A percentile compares a stretch with the other conserved stretches of the same genome.
Evolutionary conservation across 2,329 filamentous ascomycete species (phyloP).

Genomic region (Eutypa lata): DNA sequence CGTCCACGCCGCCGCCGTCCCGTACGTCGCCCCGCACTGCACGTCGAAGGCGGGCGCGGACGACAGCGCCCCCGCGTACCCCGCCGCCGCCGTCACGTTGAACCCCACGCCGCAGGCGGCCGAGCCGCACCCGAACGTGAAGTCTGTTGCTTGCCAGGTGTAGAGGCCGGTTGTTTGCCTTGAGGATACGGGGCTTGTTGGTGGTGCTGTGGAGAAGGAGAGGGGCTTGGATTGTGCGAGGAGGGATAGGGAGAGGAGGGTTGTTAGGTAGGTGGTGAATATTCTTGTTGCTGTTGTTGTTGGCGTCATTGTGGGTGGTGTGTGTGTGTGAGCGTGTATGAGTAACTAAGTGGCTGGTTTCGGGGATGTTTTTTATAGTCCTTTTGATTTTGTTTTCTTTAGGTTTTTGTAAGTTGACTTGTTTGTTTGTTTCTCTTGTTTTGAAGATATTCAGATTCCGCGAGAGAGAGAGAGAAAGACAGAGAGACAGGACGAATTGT

Average conservation of each 20-base stretch:
- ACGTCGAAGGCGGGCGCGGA: constrained; percentile 1
- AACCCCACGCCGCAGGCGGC: constrained; percentile 1
- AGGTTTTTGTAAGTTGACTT: too few relatives aligned
- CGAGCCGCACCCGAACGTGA: neutral
- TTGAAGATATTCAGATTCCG: too few relatives aligned
- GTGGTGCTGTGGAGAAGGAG: neutral
- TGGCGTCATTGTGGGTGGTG: neutral
- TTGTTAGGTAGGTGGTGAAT: neutral
- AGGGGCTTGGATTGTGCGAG: neutral
- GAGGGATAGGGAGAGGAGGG: neutral
- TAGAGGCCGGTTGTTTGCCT: neutral
- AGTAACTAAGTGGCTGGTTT: neutral
- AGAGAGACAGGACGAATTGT: too few relatives aligned
- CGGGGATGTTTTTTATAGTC: too few relatives aligned
- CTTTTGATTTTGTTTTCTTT: too few relatives aligned
- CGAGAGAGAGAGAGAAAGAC: too few relatives aligned
- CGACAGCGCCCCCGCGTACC: neutral
- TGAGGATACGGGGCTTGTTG: neutral
- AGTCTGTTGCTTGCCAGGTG: neutral
- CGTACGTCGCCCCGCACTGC: constrained; percentile 1
- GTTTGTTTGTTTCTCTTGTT: too few relatives aligned
- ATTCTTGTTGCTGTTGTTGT: neutral
- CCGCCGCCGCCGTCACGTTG: neutral
- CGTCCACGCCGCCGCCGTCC: neutral
- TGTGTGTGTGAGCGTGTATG: neutral